Evolutionary conservation across 1,284 basidiomycete species (phyloP), one percentile per base, ranked within the genome.

Genomic region (Sphaerobolus stellatus): DNA sequence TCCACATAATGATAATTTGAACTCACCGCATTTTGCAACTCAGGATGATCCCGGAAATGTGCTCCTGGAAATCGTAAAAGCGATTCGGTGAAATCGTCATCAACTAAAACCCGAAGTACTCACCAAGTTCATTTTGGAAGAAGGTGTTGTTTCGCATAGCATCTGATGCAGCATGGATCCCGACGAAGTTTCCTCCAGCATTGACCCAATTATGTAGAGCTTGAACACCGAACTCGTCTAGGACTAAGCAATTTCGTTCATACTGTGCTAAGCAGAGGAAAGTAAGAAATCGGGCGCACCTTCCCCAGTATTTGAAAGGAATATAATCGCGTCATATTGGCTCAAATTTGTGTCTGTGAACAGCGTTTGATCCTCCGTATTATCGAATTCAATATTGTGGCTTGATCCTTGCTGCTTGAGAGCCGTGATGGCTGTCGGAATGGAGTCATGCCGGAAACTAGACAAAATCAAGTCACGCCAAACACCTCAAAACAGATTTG

Each of bases 261-360:
- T n/a, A n/a, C n/a, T n/a, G n/a, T n/a, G n/a, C n/a, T n/a, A n/a
- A n/a, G n/a, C n/a, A n/a, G n/a, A n/a, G n/a, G n/a, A n/a, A n/a
- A n/a, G n/a, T 11, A 30, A 34, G 22, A 11, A 29, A 20, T 1
- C 27, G 3, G 8, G 64, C 74, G 28, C 53, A 80, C 83, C 75
- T 70, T 83, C 78, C n/a, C 87, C 88, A 1, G 85, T 86, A 27
- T 81, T 90, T 57, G 77, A 81, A 50, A 92, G 68, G 65, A 92
- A 92, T 59, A 91, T 66, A 22, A 93, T 61, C 0, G 79, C 81
- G 65, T 90, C 87, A 62, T 84, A 91, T 20, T 66, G 64, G 7
- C 72, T 69, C 45, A 92, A 71, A 36, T 71, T 77, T 2, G 75
- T 70, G 58, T 83, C 80, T 3, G 69, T 84, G 66, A 91, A 90